These are phyloP conservation scores for Simmondsia chinensis DNA, from an alignment of 148 eudicot species.

Conservation along the genomic window DNA sequence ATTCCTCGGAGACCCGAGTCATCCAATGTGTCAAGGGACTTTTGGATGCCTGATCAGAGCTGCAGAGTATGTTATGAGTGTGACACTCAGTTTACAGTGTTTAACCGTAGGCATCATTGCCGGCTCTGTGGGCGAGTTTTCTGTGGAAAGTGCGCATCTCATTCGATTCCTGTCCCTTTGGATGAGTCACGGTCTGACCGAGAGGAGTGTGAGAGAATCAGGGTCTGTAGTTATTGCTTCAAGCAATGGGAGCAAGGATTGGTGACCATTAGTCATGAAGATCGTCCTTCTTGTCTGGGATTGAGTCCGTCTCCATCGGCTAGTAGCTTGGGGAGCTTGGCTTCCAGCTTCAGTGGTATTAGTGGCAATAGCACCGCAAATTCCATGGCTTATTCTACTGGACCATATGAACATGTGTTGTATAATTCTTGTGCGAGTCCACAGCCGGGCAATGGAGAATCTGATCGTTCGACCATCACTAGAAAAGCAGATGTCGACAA, in stretches of 20 bases:
- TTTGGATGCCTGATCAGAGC: conserved; percentile 97
- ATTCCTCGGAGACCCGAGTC: conserved; percentile 46
- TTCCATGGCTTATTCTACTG: conserved; percentile 44
- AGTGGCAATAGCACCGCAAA: conserved; percentile 42
- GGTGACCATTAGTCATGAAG: conserved; percentile 31
- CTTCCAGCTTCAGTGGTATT: conserved; percentile 50
- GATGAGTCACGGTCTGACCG: conserved; percentile 23
- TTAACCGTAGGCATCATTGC: conserved; percentile 87
- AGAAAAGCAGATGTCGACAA: conserved; percentile 24
- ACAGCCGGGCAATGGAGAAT: conserved; percentile 25
- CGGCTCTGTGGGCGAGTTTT: conserved; percentile 84
- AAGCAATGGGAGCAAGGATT: conserved; percentile 62
- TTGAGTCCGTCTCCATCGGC: conserved; percentile 50
- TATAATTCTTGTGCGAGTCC: conserved; percentile 32
- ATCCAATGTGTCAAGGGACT: conserved; percentile 58
- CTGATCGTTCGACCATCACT: conserved; percentile 19
- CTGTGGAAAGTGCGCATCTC: conserved; percentile 75
- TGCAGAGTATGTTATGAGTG: conserved; percentile 86
- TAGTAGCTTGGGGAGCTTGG: conserved; percentile 53
- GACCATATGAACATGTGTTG: conserved; percentile 29
- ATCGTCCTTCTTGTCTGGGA: conserved; percentile 30
- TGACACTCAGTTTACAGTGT: conserved; percentile 63
- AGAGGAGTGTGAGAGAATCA: conserved; percentile 60
- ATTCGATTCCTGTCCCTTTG: conserved; percentile 43
- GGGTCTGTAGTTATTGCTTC: conserved; percentile 88